Evolutionary conservation across 2,329 filamentous ascomycete species (phyloP).

Genomic region (Periconia sp.): DNA sequence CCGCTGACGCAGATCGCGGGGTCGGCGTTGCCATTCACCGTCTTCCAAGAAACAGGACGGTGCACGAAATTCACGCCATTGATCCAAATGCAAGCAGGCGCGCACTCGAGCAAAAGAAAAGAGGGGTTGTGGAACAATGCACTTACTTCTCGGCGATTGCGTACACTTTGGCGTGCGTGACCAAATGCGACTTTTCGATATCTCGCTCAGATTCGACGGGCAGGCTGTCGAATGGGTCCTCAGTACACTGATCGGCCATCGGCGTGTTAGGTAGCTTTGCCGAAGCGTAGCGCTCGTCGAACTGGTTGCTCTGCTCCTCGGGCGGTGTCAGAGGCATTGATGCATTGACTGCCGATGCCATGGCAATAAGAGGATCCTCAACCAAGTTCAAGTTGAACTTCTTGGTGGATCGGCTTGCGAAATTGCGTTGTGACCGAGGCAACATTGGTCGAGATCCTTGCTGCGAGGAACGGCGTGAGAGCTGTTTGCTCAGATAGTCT

Average conservation of each 20-base stretch:
- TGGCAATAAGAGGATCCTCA: constrained; percentile 48
- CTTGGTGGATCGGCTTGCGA: constrained; percentile 20
- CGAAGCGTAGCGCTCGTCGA: constrained; percentile 27
- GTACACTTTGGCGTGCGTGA: constrained; percentile 57
- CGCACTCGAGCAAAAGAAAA: constrained; percentile 20
- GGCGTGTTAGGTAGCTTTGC: constrained; percentile 39
- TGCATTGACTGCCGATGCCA: constrained; percentile 29
- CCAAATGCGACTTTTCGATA: constrained; percentile 48
- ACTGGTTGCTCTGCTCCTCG: constrained; percentile 26
- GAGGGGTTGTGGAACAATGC: constrained; percentile 16
- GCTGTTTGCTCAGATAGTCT: constrained; percentile 46
- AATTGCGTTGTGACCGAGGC: constrained; percentile 22
- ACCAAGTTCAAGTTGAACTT: constrained; percentile 40
- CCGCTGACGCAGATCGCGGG: constrained; percentile 38
- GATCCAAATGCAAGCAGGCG: too few species aligned
- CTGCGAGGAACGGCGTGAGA: constrained; percentile 39
- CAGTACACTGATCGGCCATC: constrained; percentile 40
- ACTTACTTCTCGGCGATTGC: constrained; percentile 57
- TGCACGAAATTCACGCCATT: too few species aligned
- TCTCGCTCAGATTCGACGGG: constrained; percentile 43
- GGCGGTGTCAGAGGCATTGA: constrained; percentile 33
- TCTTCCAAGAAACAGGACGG: constrained; percentile 17
- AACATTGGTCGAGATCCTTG: constrained; percentile 29
- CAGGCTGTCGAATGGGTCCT: constrained; percentile 36
- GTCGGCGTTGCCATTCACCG: constrained; percentile 32